Base-by-base conservation (phyloP, 805 yeast species). In the Peterozyma toletana region DNA sequence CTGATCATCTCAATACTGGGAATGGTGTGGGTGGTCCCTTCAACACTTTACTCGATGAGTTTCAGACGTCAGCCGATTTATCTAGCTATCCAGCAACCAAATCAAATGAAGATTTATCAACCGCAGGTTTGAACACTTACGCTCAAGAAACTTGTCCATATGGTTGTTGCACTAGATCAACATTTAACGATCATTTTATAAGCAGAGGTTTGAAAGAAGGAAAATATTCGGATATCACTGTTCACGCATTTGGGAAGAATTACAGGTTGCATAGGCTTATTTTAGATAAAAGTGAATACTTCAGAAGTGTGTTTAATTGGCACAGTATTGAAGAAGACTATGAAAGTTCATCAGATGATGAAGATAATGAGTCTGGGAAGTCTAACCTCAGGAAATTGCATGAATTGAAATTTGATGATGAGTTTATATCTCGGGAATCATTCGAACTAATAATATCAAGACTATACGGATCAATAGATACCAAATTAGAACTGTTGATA, bases 241-340 rank as follows among this genome's bases (percentile, higher is more conserved):
- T 77, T 9, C 53, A 47, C 45, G 80, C 78, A 1, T 77, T 77
- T 51, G 70, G 64, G 3, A 57, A 59, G 18, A 57, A 57, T 13
- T 77, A 75, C 52, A 53, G 53, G n/a, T 54, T 77, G 2, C 83
- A 77, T 48, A 60, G 63, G 47, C 47, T 77, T 37, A 58, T 77
- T 10, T 56, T 77, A 36, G 65, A 64, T 41, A 61, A 72, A 43
- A 63, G 76, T 44, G 74, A 71, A 0, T 77, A 73, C 49, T 77
- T 77, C 51, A 56, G 62, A 14, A 61, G 71, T 3, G 47, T 77
- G 38, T 70, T 77, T 47, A 56, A 64, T 35, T 77, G 82, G 82
- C 42, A 52, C 7, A 63, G 14, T 38, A 46, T 35, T 18, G 48
- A 45, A 30, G 39, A 40, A 10, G 45, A 37, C 6, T 43, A 40